Evolutionary conservation across 116 monocot genomes (phyloP), one percentile per base, ranked within the genome.

Genomic region (Posidonia oceanica): DNA sequence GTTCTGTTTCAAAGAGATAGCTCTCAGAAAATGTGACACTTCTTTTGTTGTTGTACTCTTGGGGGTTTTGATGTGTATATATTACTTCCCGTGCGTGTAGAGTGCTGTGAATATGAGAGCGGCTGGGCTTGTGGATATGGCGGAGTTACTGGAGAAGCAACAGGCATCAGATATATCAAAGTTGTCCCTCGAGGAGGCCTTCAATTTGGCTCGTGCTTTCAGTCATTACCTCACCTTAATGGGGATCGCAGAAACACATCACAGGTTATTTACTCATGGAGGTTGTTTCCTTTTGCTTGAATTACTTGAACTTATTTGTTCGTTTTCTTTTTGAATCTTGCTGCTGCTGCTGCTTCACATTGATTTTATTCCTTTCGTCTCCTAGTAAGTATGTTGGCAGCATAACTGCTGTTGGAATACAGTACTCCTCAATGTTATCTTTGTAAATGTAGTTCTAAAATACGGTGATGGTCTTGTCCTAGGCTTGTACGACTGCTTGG

Each of bases 221-320:
- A 86, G 88, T 64, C 94, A 94, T 77, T 85, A 91, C 74, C 91
- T 94, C 65, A 94, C 78, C 65, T 86, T 94, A 38, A 88, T 94
- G 88, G 84, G 88, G 36, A 84, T 94, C 55, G 94, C 94, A 23
- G 94, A 94, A 75, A 91, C 94, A 16, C 91, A 94, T 72, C 94
- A 94, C 74, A 94, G 91, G 94, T 94, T 5, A n/a, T 52, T 39
- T 16, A 55, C 14, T 54, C 12, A 22, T 67, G 41, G 44, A 52
- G 0, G 12, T 52, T 13, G 1, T 3, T 67, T 3, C 5, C 5
- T 65, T 65, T 65, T 39, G 36, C 5, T 65, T 11, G n/a, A 65
- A 40, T 48, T 48, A 12, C 48, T 48, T 10, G 0, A 10, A 48
- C 48, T 48, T 51, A 52, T 67, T 17, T 64, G 64, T 16, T 65